Evolutionary conservation across 768 basidiomycete species (phyloP).

Genomic region (Boletus coccyginus): DNA sequence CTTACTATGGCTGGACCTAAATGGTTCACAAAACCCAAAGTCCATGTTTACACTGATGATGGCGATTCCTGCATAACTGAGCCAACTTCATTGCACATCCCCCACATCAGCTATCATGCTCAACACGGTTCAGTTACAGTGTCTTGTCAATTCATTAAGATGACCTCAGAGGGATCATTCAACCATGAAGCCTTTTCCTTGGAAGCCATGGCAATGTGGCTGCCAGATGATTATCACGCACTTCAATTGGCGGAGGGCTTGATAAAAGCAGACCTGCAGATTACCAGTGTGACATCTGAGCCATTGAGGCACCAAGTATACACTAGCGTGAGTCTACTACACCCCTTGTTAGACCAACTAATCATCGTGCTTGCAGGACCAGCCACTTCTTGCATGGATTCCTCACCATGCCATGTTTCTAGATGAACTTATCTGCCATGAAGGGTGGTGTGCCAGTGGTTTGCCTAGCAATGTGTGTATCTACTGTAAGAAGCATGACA

Average conservation of each 20-base stretch:
- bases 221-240: too few relatives aligned
- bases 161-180: too few relatives aligned
- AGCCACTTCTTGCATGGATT: constrained; percentile 6
- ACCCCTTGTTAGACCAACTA: too few relatives aligned
- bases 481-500: background rate
- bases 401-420: background rate
- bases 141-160: background rate
- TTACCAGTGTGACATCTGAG: background rate
- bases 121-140: background rate
- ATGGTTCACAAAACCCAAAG: background rate
- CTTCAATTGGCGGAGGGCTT: too few relatives aligned
- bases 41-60: background rate
- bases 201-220: too few relatives aligned
- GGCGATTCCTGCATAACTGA: too few relatives aligned
- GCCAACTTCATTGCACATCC: too few relatives aligned
- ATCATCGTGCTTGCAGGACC: too few relatives aligned
- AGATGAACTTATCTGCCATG: constrained; percentile 13
- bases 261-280: background rate
- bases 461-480: background rate
- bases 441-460: constrained; percentile 9
- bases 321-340: background rate
- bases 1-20: background rate
- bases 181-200: too few relatives aligned
- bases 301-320: background rate
- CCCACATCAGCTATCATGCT: background rate